Evolutionary conservation across 495 filamentous ascomycete species (phyloP).

Genomic region (Bacidia gigantensis): DNA sequence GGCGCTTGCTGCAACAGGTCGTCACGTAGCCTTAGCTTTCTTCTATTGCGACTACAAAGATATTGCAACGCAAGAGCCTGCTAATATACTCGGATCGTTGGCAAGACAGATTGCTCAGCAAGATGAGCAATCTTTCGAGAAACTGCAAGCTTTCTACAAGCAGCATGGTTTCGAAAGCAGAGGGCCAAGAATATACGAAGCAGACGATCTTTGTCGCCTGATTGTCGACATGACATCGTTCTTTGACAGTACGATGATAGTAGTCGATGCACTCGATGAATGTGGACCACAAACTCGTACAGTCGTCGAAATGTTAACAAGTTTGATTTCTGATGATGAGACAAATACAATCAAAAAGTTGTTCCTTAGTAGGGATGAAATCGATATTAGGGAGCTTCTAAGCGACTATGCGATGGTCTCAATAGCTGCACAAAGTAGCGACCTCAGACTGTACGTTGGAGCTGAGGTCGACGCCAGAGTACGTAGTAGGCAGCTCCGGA

Average conservation of each 20-base stretch:
- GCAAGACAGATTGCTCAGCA: slow-evolving; percentile 24
- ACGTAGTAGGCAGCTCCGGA: not conserved
- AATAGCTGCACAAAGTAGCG: slow-evolving; percentile 22
- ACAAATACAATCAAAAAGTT: not conserved
- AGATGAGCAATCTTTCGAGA: slow-evolving; percentile 21
- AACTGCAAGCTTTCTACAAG: slow-evolving; percentile 18
- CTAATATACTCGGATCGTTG: slow-evolving; percentile 24
- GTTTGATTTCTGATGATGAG: slow-evolving; percentile 2
- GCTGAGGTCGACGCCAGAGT: slow-evolving; percentile 23
- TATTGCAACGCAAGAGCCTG: slow-evolving; percentile 14
- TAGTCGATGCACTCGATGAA: slow-evolving; percentile 27
- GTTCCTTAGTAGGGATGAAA: not conserved
- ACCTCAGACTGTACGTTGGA: slow-evolving; percentile 23
- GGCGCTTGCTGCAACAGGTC: not conserved
- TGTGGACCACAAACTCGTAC: slow-evolving; percentile 8
- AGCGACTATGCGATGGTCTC: slow-evolving; percentile 17
- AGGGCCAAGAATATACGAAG: too few species aligned
- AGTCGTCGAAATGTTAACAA: slow-evolving; percentile 11
- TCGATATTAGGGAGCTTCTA: not conserved
- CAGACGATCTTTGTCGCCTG: not conserved
- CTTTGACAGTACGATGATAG: slow-evolving; percentile 17
- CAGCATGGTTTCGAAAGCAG: too few species aligned
- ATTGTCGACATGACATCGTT: not conserved
- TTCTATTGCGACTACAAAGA: slow-evolving; percentile 32
- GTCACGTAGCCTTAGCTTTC: slow-evolving; percentile 20